Percentiles rank a stretch among this genome's conserved stretches.
phyloP scores from a whole-genome alignment of 257 asterid species.

The Jaltomata sinuosa region DNA sequence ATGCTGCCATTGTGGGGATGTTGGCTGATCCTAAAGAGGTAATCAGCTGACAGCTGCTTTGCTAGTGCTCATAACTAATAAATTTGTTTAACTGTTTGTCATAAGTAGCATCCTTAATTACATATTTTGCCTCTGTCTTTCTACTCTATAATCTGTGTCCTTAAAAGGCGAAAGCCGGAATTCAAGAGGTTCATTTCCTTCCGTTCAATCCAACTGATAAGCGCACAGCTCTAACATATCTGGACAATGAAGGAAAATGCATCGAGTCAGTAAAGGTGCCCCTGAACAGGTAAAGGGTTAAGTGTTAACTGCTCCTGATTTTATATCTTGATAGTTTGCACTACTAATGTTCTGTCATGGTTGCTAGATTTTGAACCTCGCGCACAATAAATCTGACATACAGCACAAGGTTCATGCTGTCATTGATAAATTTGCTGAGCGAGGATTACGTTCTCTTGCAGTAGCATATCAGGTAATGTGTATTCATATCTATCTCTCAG shows the following conservation, averaged over 20 bases:
- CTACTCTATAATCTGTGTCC: neutral
- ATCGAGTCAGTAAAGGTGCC: neutral
- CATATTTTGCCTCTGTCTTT: neutral
- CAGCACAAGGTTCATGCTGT: constrained; percentile 68
- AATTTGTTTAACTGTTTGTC: no score
- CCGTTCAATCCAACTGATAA: no score
- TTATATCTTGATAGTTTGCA: no score
- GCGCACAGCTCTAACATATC: neutral
- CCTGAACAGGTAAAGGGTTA: no score
- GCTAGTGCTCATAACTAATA: neutral
- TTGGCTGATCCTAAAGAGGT: constrained; percentile 43
- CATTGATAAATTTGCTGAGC: constrained; percentile 79
- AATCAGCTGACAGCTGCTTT: neutral
- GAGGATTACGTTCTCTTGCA: constrained; percentile 81
- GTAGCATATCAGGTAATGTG: constrained; percentile 73
- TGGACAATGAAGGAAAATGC: neutral
- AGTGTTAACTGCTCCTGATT: no score
- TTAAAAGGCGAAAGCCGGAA: no score
- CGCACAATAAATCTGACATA: constrained; percentile 63
- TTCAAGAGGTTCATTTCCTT: no score
- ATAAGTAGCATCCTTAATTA: neutral
- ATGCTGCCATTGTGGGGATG: constrained; percentile 87
- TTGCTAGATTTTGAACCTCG: constrained; percentile 61
- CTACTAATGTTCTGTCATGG: neutral
- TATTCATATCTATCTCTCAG: neutral